phyloP scores from a whole-genome alignment of 148 eudicot species.

The Euryodendron excelsum region DNA sequence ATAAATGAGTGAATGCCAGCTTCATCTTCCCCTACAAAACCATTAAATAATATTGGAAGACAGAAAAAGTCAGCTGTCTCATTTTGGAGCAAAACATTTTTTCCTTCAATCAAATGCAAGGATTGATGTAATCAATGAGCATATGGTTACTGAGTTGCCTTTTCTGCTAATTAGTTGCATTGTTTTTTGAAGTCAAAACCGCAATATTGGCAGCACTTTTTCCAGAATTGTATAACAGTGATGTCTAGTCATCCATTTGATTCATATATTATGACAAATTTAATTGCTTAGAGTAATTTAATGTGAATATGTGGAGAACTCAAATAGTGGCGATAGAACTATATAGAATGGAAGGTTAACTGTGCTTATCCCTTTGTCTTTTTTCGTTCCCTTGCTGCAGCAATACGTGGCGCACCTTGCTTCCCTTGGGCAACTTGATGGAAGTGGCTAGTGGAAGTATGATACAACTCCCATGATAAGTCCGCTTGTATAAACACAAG shows the following conservation, averaged over 20 bases:
- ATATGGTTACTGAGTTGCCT: background rate
- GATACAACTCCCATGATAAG: background rate
- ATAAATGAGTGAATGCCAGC: background rate
- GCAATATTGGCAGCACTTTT: background rate
- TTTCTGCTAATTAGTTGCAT: background rate
- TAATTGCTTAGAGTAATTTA: background rate
- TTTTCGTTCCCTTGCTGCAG: constrained; percentile 31
- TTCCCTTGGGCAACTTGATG: constrained; percentile 77
- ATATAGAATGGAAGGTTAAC: background rate
- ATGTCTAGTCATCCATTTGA: background rate
- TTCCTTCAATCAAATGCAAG: background rate
- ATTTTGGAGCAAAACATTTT: background rate
- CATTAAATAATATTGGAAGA: background rate
- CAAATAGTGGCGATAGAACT: background rate
- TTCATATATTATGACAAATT: background rate
- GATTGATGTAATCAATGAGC: no score
- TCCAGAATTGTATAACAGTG: background rate
- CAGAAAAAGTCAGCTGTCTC: no score
- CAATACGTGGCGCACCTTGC: constrained; percentile 88
- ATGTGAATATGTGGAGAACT: no score
- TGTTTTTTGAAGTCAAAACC: background rate
- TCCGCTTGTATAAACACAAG: background rate
- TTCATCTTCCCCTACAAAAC: background rate
- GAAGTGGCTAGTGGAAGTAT: constrained; percentile 57
- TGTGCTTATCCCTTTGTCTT: background rate